Evolutionary conservation across 176 grass and related monocot species (phyloP).

Genomic region (Avena insularis): DNA sequence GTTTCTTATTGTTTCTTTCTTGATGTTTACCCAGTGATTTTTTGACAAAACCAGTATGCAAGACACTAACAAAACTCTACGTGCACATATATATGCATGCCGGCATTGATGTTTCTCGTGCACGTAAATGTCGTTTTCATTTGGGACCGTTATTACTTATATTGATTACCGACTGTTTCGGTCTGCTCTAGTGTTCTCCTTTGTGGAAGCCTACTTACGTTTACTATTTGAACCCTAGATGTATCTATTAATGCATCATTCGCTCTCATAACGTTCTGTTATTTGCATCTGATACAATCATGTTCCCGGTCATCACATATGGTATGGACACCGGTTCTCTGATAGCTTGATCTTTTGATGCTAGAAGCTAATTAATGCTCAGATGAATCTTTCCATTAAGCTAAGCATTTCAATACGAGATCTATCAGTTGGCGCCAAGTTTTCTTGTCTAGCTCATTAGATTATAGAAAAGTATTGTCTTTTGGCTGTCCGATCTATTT

Average conservation of each 20-base stretch:
- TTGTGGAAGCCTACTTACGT: neutral
- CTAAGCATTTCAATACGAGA: conserved; percentile 4
- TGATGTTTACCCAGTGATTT: conserved; percentile 17
- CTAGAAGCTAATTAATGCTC: conserved; percentile 17
- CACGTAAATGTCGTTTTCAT: conserved; percentile 21
- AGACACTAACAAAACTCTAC: neutral
- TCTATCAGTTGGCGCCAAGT: neutral
- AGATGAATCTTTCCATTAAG: conserved; percentile 8
- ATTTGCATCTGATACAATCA: conserved; percentile 43
- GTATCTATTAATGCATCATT: conserved; percentile 25
- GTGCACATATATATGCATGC: conserved; percentile 33
- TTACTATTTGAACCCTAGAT: conserved; percentile 15
- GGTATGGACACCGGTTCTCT: neutral
- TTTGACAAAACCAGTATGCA: conserved; percentile 24
- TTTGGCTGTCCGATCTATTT: conserved; percentile 5
- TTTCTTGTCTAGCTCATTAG: conserved; percentile 10
- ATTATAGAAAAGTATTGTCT: neutral
- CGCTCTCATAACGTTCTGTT: conserved; percentile 8
- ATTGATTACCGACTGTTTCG: conserved; percentile 46
- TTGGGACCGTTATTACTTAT: neutral
- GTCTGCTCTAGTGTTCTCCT: neutral
- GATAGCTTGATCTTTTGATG: neutral
- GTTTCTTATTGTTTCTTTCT: conserved; percentile 27
- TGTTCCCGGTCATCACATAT: conserved; percentile 34
- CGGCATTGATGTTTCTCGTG: conserved; percentile 44